Base-by-base conservation (phyloP, 768 basidiomycete genomes). In the Mycena kentingensis region DNA sequence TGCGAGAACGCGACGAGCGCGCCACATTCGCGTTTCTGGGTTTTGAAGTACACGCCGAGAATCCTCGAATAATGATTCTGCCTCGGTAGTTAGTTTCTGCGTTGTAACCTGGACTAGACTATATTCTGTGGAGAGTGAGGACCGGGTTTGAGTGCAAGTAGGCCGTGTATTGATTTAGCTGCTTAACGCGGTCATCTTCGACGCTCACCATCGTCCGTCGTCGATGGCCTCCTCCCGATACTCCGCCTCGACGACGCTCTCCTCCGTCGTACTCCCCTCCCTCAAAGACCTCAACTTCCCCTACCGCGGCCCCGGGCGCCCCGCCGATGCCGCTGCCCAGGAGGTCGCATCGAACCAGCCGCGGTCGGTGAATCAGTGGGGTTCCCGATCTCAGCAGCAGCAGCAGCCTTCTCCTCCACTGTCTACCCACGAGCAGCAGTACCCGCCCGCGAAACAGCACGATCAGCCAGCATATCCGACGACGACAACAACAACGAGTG, bases 201-300 rank as follows among this genome's bases (percentile, higher is more conserved):
- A 39, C 37, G 11, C 10, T 16, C 10, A 8, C 31, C 10, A 35
- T 42, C 47, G 25, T 49, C 21, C 12, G 5, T 39, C n/a, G n/a
- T 41, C 44, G 21, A 58, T 59, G 57, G 57, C 57, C 41, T 54
- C 52, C 43, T 48, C 52, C 24, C 41, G 41, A 6, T 42, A 42
- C 41, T 42, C 41, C 22, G 41, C 38, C 50, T 19, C 53, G 51
- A 22, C 50, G 47, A 26, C 69, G 69, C 18, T 70, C 71, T 6
- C 62, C 72, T 29, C 72, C 69, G 57, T 67, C 72, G 47, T 69
- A 76, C 77, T 88, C 4, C 87, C 87, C 0, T 86, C 86, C 18
- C 77, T 89, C 66, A 88, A 82, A 71, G 85, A 87, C 64, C 77
- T 90, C 65, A 84, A 87, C 65, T 87, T 89, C 57, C 65, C 66